phyloP scores from a whole-genome alignment of 495 filamentous ascomycete species.

The Podospora pseudopauciseta region DNA sequence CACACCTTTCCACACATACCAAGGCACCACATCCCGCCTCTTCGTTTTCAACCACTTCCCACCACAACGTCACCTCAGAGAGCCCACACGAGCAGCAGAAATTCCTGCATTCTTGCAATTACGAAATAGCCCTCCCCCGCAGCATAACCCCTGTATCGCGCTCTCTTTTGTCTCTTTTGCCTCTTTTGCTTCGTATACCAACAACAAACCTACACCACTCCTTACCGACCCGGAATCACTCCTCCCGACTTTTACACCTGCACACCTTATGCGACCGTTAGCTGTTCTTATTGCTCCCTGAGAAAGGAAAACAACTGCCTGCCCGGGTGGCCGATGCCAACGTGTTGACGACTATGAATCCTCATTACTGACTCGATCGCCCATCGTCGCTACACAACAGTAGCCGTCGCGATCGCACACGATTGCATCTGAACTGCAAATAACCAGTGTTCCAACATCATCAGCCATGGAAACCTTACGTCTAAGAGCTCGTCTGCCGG shows the following conservation, averaged over 20 bases:
- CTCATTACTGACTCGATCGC: slow-evolving; percentile 30
- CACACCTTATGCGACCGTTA: slow-evolving; percentile 3
- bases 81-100: slow-evolving; percentile 18
- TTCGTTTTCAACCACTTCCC: slow-evolving; percentile 21
- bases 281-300: background rate
- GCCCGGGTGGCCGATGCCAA: slow-evolving; percentile 12
- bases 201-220: background rate
- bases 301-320: slow-evolving; percentile 16
- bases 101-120: slow-evolving; percentile 31
- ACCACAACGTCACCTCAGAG: slow-evolving; percentile 18
- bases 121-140: slow-evolving; percentile 10
- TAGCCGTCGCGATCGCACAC: slow-evolving; percentile 13
- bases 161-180: slow-evolving; percentile 1
- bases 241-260: slow-evolving; percentile 6
- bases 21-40: slow-evolving; percentile 22
- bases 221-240: slow-evolving; percentile 14
- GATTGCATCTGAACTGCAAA: background rate
- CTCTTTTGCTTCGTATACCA: slow-evolving; percentile 13
- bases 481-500: slow-evolving; percentile 51
- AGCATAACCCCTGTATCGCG: background rate
- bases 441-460: slow-evolving; percentile 9
- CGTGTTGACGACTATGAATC: slow-evolving; percentile 36
- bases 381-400: slow-evolving; percentile 23
- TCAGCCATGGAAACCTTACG: slow-evolving; percentile 56
- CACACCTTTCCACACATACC: slow-evolving; percentile 18